Conservation (phyloP, 108 stramenopile genomes). For the Licmophora abbreviata region DNA sequence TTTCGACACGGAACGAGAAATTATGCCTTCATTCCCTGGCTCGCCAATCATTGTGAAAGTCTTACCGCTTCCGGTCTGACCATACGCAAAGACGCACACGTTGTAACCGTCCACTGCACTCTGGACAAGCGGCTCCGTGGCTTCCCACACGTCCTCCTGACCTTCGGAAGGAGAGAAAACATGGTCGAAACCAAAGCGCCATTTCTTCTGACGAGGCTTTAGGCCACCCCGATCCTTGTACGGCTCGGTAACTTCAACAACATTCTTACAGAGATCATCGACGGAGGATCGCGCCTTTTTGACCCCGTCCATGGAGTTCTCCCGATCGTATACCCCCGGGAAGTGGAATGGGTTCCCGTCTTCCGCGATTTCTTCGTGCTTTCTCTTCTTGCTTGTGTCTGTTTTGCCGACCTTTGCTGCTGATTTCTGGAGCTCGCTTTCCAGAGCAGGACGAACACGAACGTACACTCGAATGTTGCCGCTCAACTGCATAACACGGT, state of each 20-base stretch:
- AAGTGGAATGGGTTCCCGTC: conserved; percentile 36
- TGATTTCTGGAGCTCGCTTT: conserved; percentile 3
- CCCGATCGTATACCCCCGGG: conserved; percentile 36
- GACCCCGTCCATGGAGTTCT: conserved; percentile 10
- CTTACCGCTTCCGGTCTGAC: conserved; percentile 73
- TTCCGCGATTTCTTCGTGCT: conserved; percentile 7
- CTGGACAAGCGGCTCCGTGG: conserved; percentile 79
- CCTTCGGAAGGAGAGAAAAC: conserved; percentile 45
- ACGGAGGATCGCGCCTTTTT: conserved; percentile 16
- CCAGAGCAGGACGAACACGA: conserved; percentile 64
- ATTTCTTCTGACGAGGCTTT: conserved; percentile 49
- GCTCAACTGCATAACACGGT: conserved; percentile 66
- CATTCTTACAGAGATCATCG: conserved; percentile 68
- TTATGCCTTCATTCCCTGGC: conserved; percentile 47
- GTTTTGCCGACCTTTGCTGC: not conserved
- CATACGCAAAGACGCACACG: conserved; percentile 91
- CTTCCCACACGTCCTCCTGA: conserved; percentile 81
- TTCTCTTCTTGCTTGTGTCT: conserved; percentile 1
- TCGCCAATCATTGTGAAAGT: conserved; percentile 94
- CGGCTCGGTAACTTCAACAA: conserved; percentile 66
- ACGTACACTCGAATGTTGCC: conserved; percentile 87
- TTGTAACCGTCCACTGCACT: conserved; percentile 82
- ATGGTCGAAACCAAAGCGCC: conserved; percentile 71
- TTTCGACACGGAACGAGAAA: conserved; percentile 63
- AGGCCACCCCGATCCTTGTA: conserved; percentile 76